phyloP scores from a whole-genome alignment of 108 stramenopile species.

The Poteriospumella lacustris region DNA sequence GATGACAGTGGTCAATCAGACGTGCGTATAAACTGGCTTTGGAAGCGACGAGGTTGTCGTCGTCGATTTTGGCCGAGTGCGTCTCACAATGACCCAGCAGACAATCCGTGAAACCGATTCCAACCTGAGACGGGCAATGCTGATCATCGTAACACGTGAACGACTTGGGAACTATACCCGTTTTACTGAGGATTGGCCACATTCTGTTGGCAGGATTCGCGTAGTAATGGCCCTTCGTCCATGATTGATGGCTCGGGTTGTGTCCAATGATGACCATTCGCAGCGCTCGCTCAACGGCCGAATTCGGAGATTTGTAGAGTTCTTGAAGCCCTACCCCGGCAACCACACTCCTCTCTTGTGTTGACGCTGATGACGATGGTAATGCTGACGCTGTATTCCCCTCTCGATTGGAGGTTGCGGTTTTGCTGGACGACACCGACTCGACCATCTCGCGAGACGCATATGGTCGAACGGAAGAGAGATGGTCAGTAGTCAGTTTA shows the following conservation, averaged over 20 bases:
- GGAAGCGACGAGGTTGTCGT: not conserved
- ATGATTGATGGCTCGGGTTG: not conserved
- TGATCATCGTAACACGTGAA: not conserved
- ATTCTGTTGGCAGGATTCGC: not conserved
- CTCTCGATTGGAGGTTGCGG: too few species aligned
- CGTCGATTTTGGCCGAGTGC: not conserved
- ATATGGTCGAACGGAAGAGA: too few species aligned
- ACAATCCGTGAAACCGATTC: not conserved
- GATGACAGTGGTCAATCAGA: not conserved
- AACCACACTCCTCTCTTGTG: too few species aligned
- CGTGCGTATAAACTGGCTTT: not conserved
- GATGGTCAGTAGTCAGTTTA: too few species aligned
- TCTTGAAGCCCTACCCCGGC: too few species aligned
- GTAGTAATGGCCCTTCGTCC: not conserved
- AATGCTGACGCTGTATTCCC: too few species aligned
- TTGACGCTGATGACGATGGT: too few species aligned
- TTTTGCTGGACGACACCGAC: too few species aligned
- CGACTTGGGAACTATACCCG: not conserved
- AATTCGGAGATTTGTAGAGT: too few species aligned
- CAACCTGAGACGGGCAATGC: not conserved
- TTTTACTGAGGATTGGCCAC: not conserved
- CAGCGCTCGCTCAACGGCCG: too few species aligned
- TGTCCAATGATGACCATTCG: not conserved
- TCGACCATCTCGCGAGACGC: too few species aligned
- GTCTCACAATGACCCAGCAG: not conserved